Base-by-base conservation (phyloP, 176 grass and related monocot genomes). In the Miscanthus lutarioriparius region DNA sequence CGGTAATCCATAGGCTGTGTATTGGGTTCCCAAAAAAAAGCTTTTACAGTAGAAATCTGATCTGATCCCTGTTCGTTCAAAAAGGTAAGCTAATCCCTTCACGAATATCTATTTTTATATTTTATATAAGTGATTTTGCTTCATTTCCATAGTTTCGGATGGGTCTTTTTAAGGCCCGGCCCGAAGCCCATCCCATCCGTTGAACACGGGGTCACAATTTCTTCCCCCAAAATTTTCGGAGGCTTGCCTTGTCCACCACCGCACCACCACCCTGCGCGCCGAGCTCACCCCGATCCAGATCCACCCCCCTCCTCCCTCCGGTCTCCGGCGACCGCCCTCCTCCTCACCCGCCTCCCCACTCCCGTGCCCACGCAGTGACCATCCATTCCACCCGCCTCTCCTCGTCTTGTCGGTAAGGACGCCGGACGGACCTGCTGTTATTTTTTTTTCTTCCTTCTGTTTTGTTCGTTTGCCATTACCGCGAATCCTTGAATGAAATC, bases 81-180 rank as follows among this genome's bases (percentile, higher is more conserved):
- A n/a, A 22, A 61, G 22, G 22, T 9, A 61, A 56, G 2, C 22
- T 61, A 1, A 61, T 25, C 56, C 3, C 22, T 25, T 61, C 4
- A 25, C 7, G 2, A 53, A 10, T 9, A 10, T 10, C 3, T 61
- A 10, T n/a, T n/a, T 58, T 38, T n/a, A n/a, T n/a, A 23, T 6
- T 70, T 22, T 43, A 71, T 43, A 0, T 33, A 33, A 33, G 40
- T 16, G 11, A 72, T 43, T 23, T n/a, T 3, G 23, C 14, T 14
- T 22, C 23, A 2, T 20, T 47, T n/a, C 8, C 25, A 27, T 56
- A 0, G 20, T 28, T 62, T 41, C 25, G 5, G 16, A 33, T 32
- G 30, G 41, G 78, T 69, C 44, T 54, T 69, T 70, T 81, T 81
- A 70, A 81, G 79, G 79, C 47, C 79, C 66, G 22, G 44, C 79